phyloP scores from a whole-genome alignment of 2,329 filamentous ascomycete genomes.

The Colletotrichum sp. region DNA sequence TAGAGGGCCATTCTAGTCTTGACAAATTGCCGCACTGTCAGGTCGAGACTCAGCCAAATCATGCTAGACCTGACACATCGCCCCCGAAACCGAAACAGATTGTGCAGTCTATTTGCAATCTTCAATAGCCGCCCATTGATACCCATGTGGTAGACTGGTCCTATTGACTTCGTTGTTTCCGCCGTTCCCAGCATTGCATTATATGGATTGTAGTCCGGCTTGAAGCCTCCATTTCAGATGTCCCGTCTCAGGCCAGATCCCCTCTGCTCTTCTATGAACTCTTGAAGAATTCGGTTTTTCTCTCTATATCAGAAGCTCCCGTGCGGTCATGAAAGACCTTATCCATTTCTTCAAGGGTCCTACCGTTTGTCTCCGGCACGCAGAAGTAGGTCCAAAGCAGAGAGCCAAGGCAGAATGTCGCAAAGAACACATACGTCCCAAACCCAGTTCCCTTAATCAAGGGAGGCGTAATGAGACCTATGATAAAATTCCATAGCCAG shows the following conservation, averaged over 20 bases:
- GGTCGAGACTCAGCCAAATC: not conserved
- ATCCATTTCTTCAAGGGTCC: not conserved
- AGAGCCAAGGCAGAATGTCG: not conserved
- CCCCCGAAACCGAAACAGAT: not conserved
- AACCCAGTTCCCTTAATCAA: not conserved
- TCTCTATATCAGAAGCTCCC: not conserved
- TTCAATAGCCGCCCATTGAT: not conserved
- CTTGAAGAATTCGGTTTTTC: not conserved
- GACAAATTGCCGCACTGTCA: not conserved
- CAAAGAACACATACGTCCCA: not conserved
- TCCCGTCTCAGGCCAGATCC: not conserved
- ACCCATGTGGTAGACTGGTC: not conserved
- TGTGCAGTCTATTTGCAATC: not conserved
- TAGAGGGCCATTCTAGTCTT: not conserved
- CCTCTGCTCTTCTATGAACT: not conserved
- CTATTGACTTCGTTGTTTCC: too few species aligned
- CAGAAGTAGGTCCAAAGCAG: not conserved
- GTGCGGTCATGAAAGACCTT: not conserved
- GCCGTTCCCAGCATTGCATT: not conserved
- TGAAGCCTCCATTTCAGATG: not conserved
- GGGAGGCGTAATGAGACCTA: not conserved
- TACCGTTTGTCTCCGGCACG: not conserved
- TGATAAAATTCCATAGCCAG: not conserved
- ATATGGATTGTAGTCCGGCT: not conserved
- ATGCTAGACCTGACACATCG: rapidly evolving